Evolutionary conservation across 257 asterid species (phyloP).

Genomic region (Solanum peruvianum): DNA sequence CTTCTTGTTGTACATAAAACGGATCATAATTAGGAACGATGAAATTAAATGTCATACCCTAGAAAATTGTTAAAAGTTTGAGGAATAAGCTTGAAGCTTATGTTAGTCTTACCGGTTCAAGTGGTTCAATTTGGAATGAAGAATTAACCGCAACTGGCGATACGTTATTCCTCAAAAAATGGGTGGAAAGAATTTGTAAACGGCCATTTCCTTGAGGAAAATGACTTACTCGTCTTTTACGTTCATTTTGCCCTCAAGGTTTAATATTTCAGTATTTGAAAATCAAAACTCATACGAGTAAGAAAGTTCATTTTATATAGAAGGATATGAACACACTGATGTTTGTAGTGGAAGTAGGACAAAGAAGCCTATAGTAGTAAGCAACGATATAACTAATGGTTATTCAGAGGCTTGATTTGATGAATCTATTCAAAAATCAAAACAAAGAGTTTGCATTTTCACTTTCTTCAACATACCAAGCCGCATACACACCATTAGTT

Average conservation of each 20-base stretch:
- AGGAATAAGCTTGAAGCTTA: too few species aligned
- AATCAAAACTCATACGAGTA: constrained; percentile 17
- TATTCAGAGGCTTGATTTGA: background rate
- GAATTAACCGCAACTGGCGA: background rate
- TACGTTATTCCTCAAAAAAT: background rate
- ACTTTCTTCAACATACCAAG: background rate
- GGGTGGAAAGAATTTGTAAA: constrained; percentile 32
- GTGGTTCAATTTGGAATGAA: too few species aligned
- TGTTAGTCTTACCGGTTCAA: too few species aligned
- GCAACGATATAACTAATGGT: background rate
- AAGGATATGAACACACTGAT: background rate
- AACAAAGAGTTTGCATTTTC: too few species aligned
- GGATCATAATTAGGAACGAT: too few species aligned
- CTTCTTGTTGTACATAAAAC: too few species aligned
- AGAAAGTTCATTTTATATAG: constrained; percentile 22
- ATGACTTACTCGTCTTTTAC: background rate
- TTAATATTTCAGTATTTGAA: constrained; percentile 22
- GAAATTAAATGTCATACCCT: too few species aligned
- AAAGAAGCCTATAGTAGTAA: background rate
- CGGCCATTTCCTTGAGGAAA: background rate
- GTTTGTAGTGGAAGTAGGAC: background rate
- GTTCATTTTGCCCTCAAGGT: constrained; percentile 11
- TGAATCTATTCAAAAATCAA: too few species aligned
- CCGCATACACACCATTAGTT: too few species aligned
- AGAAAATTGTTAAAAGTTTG: too few species aligned